Base-by-base conservation (phyloP, 2,329 filamentous ascomycete species). In the Nemania serpens region DNA sequence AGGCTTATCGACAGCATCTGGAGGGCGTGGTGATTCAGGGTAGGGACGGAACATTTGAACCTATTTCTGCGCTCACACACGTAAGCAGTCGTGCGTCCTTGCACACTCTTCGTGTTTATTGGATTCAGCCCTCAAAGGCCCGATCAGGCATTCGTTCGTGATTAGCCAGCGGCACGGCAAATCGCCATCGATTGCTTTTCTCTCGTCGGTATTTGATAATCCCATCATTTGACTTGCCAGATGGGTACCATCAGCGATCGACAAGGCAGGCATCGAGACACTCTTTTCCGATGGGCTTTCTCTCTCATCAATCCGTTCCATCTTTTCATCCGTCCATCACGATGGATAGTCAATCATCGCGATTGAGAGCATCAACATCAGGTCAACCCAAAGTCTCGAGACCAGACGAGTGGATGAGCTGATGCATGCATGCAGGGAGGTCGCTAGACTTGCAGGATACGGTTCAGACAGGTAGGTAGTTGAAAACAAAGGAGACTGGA, bases 121-220 rank as follows among this genome's bases (percentile, higher is more conserved):
- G 18, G 47, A 42, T 42, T 46, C n/a, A 20, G 25, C 39, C 36
- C 36, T 12, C 20, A 37, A 46, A 36, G 47, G 55, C 39, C 48
- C 37, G 55, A 46, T 49, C 46, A 45, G 22, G 29, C 47, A 10
- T 13, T 10, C 41, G 25, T 43, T 12, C n/a, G 36, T 58, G 42
- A 58, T 58, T 58, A 58, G 55, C 55, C 55, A 53, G 33, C 42
- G 55, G 55, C 48, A 46, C 48, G 48, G 41, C 48, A 53, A 17
- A 36, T 47, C 47, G 20, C 15, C 20, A 17, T 17, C 17, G 48
- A 41, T 41, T 29, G 41, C 37, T 20, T 13, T 41, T 39, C 25
- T 33, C 29, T 58, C 13, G 42, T 37, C 39, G 39, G 47, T 33
- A 42, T 29, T 41, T 45, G 34, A 20, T 43, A 34, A 41, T 41